phyloP scores from a whole-genome alignment of 148 eudicot genomes.

The Tetragonia tetragonoides region DNA sequence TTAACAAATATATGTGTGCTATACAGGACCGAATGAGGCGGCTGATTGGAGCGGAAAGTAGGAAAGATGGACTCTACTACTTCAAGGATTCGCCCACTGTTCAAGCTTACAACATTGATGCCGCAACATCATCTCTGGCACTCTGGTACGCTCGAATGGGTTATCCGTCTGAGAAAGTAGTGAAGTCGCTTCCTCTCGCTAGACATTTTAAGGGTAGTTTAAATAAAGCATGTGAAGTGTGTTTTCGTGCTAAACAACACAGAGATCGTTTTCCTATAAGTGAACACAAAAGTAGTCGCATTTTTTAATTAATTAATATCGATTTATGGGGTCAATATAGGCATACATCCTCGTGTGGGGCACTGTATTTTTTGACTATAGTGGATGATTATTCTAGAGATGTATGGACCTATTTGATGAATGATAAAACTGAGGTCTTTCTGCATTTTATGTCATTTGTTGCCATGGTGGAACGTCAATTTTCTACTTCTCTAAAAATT shows the following conservation, averaged over 20 bases:
- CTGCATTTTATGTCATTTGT: neutral
- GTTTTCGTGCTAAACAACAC: neutral
- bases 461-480: neutral
- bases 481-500: neutral
- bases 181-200: neutral
- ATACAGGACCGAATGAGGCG: slow-evolving; percentile 3
- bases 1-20: neutral
- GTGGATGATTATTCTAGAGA: neutral
- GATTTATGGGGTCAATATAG: neutral
- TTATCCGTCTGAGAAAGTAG: neutral
- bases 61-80: no score
- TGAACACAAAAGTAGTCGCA: neutral
- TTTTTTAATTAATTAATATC: neutral
- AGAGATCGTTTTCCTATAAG: neutral
- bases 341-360: neutral
- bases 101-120: neutral
- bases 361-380: slow-evolving; percentile 2
- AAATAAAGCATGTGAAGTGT: neutral
- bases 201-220: neutral
- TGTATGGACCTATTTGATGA: neutral
- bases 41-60: slow-evolving; percentile 3
- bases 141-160: neutral
- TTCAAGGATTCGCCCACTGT: neutral
- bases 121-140: neutral
- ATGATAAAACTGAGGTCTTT: no score